Evolutionary conservation across 2,329 filamentous ascomycete genomes (phyloP).

Genomic region (Fusarium brachygibbosum): DNA sequence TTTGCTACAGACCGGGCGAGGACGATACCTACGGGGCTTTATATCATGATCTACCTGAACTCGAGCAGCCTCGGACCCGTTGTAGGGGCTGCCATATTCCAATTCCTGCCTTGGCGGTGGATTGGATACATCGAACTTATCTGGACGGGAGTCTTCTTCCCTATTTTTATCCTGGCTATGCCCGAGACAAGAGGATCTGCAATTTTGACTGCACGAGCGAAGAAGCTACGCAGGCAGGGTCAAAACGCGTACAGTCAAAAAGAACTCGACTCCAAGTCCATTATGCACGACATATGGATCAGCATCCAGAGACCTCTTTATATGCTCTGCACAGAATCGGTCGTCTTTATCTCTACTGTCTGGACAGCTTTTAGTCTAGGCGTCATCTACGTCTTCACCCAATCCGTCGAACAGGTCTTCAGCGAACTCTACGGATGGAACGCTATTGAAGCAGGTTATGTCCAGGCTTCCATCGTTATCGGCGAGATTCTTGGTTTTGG

Average conservation of each 20-base stretch:
- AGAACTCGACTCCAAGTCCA: conserved; percentile 24
- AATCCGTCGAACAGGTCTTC: conserved; percentile 35
- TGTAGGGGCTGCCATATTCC: conserved; percentile 28
- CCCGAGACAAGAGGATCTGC: conserved; percentile 26
- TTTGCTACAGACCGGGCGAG: conserved; percentile 20
- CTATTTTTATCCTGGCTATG: conserved; percentile 29
- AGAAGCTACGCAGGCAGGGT: conserved; percentile 9
- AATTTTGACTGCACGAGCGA: conserved; percentile 7
- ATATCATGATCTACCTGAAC: conserved; percentile 31
- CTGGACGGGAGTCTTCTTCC: conserved; percentile 33
- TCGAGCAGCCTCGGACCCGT: conserved; percentile 31
- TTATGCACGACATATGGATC: conserved; percentile 7
- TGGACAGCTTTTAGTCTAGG: conserved; percentile 35
- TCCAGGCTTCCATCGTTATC: conserved; percentile 27
- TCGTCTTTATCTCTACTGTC: conserved; percentile 12
- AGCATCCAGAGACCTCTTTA: conserved; percentile 26
- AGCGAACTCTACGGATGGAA: conserved; percentile 24
- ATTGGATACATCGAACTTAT: conserved; percentile 37
- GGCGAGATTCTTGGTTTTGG: conserved; percentile 31
- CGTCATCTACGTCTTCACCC: conserved; percentile 22
- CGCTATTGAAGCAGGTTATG: conserved; percentile 22
- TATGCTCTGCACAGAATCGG: conserved; percentile 33
- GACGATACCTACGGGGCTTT: conserved; percentile 23
- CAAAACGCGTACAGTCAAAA: conserved; percentile 17
- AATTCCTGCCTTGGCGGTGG: conserved; percentile 27